Percentiles rank a stretch among this genome's conserved stretches.
phyloP scores from a whole-genome alignment of 495 filamentous ascomycete species.

The Hypoxylon fragiforme region DNA sequence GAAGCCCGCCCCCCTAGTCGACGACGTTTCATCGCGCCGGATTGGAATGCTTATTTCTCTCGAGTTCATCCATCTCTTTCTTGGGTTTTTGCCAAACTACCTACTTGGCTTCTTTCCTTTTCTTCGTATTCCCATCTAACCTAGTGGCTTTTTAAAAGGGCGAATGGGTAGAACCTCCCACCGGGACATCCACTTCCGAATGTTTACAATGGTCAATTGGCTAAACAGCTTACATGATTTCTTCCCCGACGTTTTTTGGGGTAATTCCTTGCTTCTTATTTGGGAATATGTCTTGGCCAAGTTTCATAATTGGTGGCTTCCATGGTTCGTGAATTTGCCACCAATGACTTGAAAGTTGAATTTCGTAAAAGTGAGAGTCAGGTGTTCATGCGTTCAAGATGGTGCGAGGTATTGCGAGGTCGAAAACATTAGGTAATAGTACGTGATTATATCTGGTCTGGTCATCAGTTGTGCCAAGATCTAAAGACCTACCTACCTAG shows the following conservation, averaged over 20 bases:
- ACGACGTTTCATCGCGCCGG: constrained; percentile 7
- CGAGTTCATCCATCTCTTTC: constrained; percentile 16
- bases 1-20: too few relatives aligned
- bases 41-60: not conserved
- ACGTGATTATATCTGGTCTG: too few relatives aligned
- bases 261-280: too few relatives aligned
- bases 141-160: not conserved
- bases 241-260: too few relatives aligned
- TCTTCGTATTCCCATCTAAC: not conserved
- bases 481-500: not conserved
- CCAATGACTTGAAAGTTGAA: constrained; percentile 11
- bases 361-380: not conserved
- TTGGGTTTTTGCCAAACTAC: constrained; percentile 9
- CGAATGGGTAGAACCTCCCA: constrained; percentile 4
- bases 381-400: not conserved
- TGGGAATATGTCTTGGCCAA: not conserved
- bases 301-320: constrained; percentile 26
- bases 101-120: not conserved
- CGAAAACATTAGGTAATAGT: too few relatives aligned
- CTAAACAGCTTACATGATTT: constrained; percentile 14
- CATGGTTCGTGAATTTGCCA: constrained; percentile 6
- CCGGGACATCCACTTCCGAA: constrained; percentile 22
- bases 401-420: not conserved
- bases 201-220: constrained; percentile 17
- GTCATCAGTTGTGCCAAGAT: too few relatives aligned